Conservation (phyloP, 2,329 filamentous ascomycete genomes). For the Huntiella omanensis region DNA sequence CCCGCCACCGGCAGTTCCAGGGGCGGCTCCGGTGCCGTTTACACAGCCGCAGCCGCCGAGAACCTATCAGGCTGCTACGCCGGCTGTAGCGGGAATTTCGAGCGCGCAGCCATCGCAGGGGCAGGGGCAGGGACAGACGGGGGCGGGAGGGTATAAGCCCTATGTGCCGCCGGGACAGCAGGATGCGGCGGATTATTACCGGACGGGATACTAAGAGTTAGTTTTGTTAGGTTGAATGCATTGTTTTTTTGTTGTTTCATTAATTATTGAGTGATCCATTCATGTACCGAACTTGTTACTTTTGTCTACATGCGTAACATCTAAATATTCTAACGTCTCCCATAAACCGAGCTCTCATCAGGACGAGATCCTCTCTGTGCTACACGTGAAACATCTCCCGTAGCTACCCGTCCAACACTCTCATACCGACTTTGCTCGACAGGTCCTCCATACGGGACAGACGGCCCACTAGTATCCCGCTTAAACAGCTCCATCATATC, state of each 20-base stretch:
- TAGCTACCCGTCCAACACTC: neutral
- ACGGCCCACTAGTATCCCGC: conserved; percentile 19
- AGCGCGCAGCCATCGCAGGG: conserved; percentile 17
- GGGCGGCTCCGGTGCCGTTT: conserved; percentile 1
- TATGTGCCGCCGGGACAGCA: conserved; percentile 36
- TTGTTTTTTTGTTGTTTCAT: too few species aligned
- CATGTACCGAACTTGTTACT: neutral
- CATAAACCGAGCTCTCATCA: conserved; percentile 21
- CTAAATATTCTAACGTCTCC: conserved; percentile 23
- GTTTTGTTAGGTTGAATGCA: too few species aligned
- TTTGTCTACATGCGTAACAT: neutral
- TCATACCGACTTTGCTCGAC: neutral
- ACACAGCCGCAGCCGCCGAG: conserved; percentile 14
- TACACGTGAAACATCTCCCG: too few species aligned
- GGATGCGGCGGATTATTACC: conserved; percentile 38
- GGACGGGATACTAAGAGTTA: conserved; percentile 14
- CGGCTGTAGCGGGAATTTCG: conserved; percentile 20
- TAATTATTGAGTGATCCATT: too few species aligned
- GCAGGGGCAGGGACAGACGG: neutral
- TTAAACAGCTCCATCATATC: conserved; percentile 87
- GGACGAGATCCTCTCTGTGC: conserved; percentile 9
- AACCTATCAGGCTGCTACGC: conserved; percentile 4
- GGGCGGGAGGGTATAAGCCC: conserved; percentile 33
- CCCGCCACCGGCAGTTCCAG: neutral
- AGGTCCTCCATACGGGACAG: conserved; percentile 3